phyloP scores from a whole-genome alignment of 2,329 filamentous ascomycete genomes.

The Cyphellophora europaea region DNA sequence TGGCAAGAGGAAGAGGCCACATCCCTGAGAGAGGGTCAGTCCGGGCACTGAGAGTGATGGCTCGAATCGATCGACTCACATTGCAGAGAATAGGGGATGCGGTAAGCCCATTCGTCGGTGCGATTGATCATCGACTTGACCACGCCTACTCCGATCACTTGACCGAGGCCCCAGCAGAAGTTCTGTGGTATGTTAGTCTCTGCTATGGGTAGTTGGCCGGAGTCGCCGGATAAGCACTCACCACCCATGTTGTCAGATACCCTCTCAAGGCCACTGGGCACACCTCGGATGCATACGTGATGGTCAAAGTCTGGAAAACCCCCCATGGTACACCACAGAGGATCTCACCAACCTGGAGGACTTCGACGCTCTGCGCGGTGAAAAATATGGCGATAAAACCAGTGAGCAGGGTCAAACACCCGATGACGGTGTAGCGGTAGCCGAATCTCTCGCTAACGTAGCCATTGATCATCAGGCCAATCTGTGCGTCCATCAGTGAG shows the following conservation, averaged over 20 bases:
- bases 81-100: constrained; percentile 43
- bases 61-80: constrained; percentile 2
- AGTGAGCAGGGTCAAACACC: constrained; percentile 35
- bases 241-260: constrained; percentile 37
- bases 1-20: constrained; percentile 41
- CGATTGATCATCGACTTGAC: constrained; percentile 39
- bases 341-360: constrained; percentile 41
- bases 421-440: constrained; percentile 42
- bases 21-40: constrained; percentile 28
- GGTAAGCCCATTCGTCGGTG: constrained; percentile 41
- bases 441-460: constrained; percentile 42
- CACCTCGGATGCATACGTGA: constrained; percentile 39
- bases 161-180: constrained; percentile 31
- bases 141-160: constrained; percentile 42
- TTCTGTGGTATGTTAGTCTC: no score
- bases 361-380: constrained; percentile 37
- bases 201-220: no score
- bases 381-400: constrained; percentile 43
- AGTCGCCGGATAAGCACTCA: neutral
- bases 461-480: constrained; percentile 43
- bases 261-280: constrained; percentile 35
- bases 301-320: constrained; percentile 40
- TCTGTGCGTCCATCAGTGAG: no score
- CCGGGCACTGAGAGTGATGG: neutral
- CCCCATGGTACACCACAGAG: constrained; percentile 43